These are phyloP conservation scores for Emergomyces africanus DNA, from an alignment of 2,329 filamentous ascomycete species.

Conservation along the genomic window DNA sequence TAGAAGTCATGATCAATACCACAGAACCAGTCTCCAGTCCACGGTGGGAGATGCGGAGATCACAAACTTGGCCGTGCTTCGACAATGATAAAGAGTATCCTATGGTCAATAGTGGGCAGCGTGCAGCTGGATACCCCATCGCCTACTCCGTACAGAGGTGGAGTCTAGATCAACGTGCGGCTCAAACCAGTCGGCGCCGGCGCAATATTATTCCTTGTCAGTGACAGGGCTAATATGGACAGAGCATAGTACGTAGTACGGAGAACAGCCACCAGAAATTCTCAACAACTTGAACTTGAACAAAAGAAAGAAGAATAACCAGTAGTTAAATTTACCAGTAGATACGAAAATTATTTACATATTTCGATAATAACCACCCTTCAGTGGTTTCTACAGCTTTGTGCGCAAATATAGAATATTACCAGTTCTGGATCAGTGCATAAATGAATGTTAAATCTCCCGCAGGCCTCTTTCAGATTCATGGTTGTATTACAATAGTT, in stretches of 20 bases:
- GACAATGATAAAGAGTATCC: neutral
- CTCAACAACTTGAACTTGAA: no score
- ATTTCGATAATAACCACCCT: no score
- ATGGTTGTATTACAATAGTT: no score
- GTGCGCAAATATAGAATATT: neutral
- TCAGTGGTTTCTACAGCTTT: neutral
- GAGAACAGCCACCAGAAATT: no score
- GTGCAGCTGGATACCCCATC: neutral
- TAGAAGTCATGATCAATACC: conserved; percentile 1
- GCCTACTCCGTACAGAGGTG: neutral
- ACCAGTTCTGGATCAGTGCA: neutral
- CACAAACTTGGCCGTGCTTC: neutral
- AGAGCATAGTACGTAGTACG: no score
- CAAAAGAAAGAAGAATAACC: no score
- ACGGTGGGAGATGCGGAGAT: neutral
- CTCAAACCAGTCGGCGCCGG: neutral
- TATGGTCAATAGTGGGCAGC: neutral
- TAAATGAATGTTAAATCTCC: neutral
- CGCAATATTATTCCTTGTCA: neutral
- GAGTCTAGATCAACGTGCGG: conserved; percentile 2
- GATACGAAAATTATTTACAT: neutral
- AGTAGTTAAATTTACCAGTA: no score
- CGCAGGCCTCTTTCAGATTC: no score
- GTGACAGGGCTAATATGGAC: neutral
- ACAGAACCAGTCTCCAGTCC: neutral